Conservation (phyloP, 805 yeast species). For the Pichia ethanolica region DNA sequence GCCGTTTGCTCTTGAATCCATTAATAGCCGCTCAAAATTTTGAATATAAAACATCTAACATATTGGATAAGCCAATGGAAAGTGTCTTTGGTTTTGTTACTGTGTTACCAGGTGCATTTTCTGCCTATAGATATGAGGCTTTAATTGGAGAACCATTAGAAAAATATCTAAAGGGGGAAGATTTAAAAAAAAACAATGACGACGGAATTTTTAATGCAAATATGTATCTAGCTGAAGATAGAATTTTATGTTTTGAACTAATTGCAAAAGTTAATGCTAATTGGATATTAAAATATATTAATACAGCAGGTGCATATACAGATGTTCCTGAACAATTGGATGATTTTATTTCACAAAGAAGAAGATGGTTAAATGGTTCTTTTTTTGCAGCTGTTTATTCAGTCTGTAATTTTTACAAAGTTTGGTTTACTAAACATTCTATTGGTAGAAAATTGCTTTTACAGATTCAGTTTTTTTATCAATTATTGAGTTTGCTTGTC, state of each 20-base stretch:
- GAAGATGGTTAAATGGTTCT: slow-evolving; percentile 97
- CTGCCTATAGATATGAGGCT: slow-evolving; percentile 86
- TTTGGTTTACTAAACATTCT: slow-evolving; percentile 77
- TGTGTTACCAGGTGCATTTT: slow-evolving; percentile 94
- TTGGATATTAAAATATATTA: slow-evolving; percentile 81
- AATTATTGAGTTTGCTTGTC: slow-evolving; percentile 62
- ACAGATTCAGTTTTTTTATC: slow-evolving; percentile 74
- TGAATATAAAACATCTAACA: slow-evolving; percentile 93
- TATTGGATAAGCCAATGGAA: slow-evolving; percentile 92
- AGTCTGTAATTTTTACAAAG: slow-evolving; percentile 62
- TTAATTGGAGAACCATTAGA: slow-evolving; percentile 78
- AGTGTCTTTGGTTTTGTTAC: slow-evolving; percentile 90
- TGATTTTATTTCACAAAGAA: slow-evolving; percentile 83
- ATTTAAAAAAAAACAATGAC: slow-evolving; percentile 51
- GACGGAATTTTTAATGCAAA: slow-evolving; percentile 87
- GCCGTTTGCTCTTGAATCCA: slow-evolving; percentile 59
- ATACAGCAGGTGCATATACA: slow-evolving; percentile 84
- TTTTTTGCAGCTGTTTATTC: slow-evolving; percentile 92
- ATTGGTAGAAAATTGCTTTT: slow-evolving; percentile 58
- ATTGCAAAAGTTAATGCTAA: slow-evolving; percentile 72
- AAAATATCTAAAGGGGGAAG: slow-evolving; percentile 90
- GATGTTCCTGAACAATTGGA: slow-evolving; percentile 89
- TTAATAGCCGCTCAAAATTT: slow-evolving; percentile 94
- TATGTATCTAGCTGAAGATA: slow-evolving; percentile 96
- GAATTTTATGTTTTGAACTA: slow-evolving; percentile 89